phyloP scores from a whole-genome alignment of 305 asterid genomes.

The Fraxinus platypoda region DNA sequence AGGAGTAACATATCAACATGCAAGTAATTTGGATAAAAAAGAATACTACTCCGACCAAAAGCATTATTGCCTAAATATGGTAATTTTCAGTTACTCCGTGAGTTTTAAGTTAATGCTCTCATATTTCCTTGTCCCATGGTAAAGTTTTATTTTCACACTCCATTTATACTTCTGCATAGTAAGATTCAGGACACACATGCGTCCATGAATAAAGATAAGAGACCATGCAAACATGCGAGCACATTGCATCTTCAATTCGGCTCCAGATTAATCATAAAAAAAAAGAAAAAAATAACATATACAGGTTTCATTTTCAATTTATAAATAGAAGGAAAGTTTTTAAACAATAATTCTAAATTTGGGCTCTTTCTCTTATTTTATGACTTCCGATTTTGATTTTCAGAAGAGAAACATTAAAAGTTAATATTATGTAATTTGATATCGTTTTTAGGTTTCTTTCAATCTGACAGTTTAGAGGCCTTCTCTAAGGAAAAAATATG shows the following conservation, averaged over 20 bases:
- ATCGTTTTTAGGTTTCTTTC: background rate
- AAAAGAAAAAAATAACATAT: background rate
- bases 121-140: background rate
- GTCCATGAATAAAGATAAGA: too few relatives aligned
- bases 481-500: background rate
- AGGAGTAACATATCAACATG: background rate
- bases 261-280: background rate
- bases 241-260: background rate
- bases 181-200: too few relatives aligned
- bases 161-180: too few relatives aligned
- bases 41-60: background rate
- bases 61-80: background rate
- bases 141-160: background rate
- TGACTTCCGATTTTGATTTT: background rate
- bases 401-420: background rate
- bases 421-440: background rate
- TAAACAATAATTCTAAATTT: background rate
- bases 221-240: background rate
- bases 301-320: background rate
- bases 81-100: background rate
- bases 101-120: background rate
- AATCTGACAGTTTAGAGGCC: background rate
- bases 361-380: background rate
- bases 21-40: background rate
- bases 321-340: background rate